A percentile compares a stretch with the other conserved stretches of the same genome.
Evolutionary conservation across 1,284 basidiomycete species (phyloP).

Genomic region (Sporisorium iseilematis-ciliati): DNA sequence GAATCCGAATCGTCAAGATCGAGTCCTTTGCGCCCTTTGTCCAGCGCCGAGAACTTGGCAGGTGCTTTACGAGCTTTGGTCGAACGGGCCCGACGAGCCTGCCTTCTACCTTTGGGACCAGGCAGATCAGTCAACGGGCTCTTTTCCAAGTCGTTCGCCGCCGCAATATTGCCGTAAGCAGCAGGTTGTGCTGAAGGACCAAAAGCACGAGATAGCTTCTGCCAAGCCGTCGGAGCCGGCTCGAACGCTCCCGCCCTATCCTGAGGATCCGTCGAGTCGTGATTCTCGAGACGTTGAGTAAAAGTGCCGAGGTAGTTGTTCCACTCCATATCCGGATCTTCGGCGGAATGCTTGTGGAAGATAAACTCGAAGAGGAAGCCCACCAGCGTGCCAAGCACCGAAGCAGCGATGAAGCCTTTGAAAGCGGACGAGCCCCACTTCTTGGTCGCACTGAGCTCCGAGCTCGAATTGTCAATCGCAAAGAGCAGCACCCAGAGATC

Average conservation of each 20-base stretch:
- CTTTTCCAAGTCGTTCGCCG: conserved; percentile 23
- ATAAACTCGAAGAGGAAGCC: conserved; percentile 56
- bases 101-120: conserved; percentile 3
- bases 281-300: conserved; percentile 47
- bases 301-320: conserved; percentile 62
- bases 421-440: conserved; percentile 59
- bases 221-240: conserved; percentile 50
- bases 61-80: conserved; percentile 37
- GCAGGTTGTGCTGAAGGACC: conserved; percentile 29
- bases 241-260: conserved; percentile 58
- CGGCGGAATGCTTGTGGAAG: conserved; percentile 53
- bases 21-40: conserved; percentile 23
- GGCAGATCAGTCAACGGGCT: conserved; percentile 40
- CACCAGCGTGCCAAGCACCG: conserved; percentile 49
- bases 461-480: conserved; percentile 31
- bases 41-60: conserved; percentile 52
- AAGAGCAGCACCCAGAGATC: conserved; percentile 61
- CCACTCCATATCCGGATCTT: conserved; percentile 60
- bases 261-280: conserved; percentile 5
- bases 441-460: conserved; percentile 28
- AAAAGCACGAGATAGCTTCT: conserved; percentile 40
- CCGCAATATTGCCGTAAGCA: conserved; percentile 48
- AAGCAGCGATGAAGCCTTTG: conserved; percentile 63
- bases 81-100: conserved; percentile 22
- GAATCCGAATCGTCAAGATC: conserved; percentile 38